A percentile compares a stretch with the other conserved stretches of the same genome.
phyloP scores from a whole-genome alignment of 768 basidiomycete species.

The Thelephora ganbajun region DNA sequence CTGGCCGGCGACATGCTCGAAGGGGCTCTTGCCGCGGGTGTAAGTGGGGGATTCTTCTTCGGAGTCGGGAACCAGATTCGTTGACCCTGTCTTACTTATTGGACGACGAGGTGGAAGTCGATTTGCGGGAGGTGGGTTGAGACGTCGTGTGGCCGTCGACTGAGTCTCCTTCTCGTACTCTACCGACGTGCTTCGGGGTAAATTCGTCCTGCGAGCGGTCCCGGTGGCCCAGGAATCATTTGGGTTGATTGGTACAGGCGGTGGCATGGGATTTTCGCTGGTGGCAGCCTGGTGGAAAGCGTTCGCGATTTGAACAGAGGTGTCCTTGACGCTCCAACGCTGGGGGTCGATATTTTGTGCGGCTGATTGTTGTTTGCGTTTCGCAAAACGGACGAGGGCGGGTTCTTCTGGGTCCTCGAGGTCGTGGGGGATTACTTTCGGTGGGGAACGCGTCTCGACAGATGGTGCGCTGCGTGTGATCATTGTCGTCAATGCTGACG shows the following conservation, averaged over 20 bases:
- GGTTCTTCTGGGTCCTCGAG: slow-evolving; percentile 32
- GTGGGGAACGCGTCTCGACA: slow-evolving; percentile 41
- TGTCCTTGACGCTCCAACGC: slow-evolving; percentile 66
- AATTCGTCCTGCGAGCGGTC: slow-evolving; percentile 28
- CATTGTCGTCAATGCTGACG: slow-evolving; percentile 11
- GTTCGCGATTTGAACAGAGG: slow-evolving; percentile 75
- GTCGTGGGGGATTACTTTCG: slow-evolving; percentile 28
- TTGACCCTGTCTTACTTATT: slow-evolving; percentile 39
- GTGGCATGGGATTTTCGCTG: slow-evolving; percentile 9
- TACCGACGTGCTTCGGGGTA: slow-evolving; percentile 66
- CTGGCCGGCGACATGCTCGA: slow-evolving; percentile 43
- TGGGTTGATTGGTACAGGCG: slow-evolving; percentile 24
- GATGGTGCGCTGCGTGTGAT: slow-evolving; percentile 36
- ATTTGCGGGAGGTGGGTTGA: slow-evolving; percentile 48
- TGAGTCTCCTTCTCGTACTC: slow-evolving; percentile 63
- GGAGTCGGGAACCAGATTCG: slow-evolving; percentile 51
- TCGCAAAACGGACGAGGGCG: slow-evolving; percentile 32
- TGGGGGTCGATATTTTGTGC: slow-evolving; percentile 30
- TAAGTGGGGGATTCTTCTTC: slow-evolving; percentile 34
- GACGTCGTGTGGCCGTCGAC: slow-evolving; percentile 37
- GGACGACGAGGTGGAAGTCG: slow-evolving; percentile 26
- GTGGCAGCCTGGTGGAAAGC: slow-evolving; percentile 65
- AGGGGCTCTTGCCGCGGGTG: slow-evolving; percentile 54
- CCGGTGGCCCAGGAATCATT: slow-evolving; percentile 59
- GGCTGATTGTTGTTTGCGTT: slow-evolving; percentile 30